These are phyloP conservation scores for Solanum dulcamara DNA, from an alignment of 257 asterid genomes.

Conservation along the genomic window DNA sequence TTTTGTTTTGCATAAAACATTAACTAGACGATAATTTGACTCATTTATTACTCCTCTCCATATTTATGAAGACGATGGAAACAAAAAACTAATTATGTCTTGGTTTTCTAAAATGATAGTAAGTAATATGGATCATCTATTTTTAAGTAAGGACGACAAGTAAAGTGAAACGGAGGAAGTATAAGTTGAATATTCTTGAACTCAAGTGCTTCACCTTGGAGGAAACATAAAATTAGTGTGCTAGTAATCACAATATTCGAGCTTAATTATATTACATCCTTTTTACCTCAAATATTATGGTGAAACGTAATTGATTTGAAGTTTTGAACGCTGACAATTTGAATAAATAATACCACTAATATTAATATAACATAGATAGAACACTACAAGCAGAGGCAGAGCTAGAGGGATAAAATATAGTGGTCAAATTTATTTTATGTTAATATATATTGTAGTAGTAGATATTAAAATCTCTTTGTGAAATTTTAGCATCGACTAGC, in stretches of 20 bases:
- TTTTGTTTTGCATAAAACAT: too few relatives aligned
- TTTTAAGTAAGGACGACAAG: too few relatives aligned
- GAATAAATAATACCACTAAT: too few relatives aligned
- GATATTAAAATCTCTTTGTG: background rate
- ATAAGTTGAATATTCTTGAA: background rate
- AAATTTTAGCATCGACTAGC: fast-evolving
- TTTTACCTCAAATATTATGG: background rate
- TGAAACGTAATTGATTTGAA: too few relatives aligned
- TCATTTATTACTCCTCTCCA: background rate
- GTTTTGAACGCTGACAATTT: background rate
- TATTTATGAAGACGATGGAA: background rate
- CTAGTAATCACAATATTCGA: background rate
- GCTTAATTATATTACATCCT: background rate
- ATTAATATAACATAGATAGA: background rate
- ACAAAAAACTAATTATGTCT: too few relatives aligned
- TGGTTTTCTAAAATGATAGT: background rate
- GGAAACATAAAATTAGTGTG: background rate
- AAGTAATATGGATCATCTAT: too few relatives aligned
- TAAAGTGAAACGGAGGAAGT: too few relatives aligned
- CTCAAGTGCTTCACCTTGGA: background rate
- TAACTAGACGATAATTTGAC: too few relatives aligned
- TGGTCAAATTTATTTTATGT: background rate
- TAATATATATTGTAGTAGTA: background rate
- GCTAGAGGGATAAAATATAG: background rate
- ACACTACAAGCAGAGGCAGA: background rate